Evolutionary conservation across 306 rosid genomes (phyloP).

Genomic region (Corylus heterophylla): DNA sequence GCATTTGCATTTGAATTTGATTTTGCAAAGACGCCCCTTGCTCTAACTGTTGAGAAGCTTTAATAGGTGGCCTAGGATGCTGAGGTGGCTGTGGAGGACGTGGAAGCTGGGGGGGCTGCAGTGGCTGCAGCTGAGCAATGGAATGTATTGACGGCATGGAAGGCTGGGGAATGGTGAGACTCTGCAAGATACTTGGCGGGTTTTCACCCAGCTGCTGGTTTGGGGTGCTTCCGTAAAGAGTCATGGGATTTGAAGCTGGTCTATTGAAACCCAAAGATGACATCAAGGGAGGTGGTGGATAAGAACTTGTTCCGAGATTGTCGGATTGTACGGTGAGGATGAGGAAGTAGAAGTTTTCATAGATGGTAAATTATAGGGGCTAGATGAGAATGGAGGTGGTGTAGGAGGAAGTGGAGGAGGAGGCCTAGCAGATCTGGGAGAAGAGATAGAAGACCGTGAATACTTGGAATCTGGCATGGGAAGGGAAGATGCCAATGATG

Average conservation of each 20-base stretch:
- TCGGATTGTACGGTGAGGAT: constrained; percentile 57
- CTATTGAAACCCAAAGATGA: constrained; percentile 57
- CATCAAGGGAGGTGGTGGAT: constrained; percentile 50
- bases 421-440: constrained; percentile 71
- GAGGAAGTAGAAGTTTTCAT: constrained; percentile 59
- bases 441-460: constrained; percentile 60
- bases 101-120: constrained; percentile 97
- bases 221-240: constrained; percentile 53
- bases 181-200: constrained; percentile 58
- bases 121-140: constrained; percentile 82
- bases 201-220: constrained; percentile 75
- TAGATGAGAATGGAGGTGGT: constrained; percentile 83
- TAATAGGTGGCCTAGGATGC: constrained; percentile 82
- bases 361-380: constrained; percentile 60
- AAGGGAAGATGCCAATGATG: constrained; percentile 49
- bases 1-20: constrained; percentile 55
- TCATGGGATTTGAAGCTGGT: constrained; percentile 62
- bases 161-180: constrained; percentile 51
- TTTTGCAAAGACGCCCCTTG: constrained; percentile 58
- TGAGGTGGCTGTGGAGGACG: constrained; percentile 97
- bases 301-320: constrained; percentile 48
- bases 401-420: constrained; percentile 99
- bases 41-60: constrained; percentile 74
- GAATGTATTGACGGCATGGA: constrained; percentile 72
- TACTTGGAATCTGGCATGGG: constrained; percentile 61